Evolutionary conservation across 2,329 filamentous ascomycete species (phyloP), one percentile per base, ranked within the genome.

Genomic region (Colletotrichum zoysiae): DNA sequence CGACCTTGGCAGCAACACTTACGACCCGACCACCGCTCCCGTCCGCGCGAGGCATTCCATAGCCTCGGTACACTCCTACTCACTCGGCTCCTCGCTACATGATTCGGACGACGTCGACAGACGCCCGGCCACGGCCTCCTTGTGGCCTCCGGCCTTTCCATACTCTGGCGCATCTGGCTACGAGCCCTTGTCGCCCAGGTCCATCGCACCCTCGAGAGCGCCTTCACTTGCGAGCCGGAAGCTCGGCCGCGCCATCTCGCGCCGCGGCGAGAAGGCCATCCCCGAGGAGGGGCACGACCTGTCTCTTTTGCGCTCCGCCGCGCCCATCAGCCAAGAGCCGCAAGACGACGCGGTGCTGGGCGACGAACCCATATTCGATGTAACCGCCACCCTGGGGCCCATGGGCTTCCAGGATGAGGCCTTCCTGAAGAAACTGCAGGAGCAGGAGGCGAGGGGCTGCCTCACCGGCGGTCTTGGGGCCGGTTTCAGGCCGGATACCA

Each of bases 381-480:
- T 88, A 20, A 83, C 83, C 11, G 83, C 82, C 46, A 82, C 82
- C 6, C 78, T 86, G 7, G 85, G 87, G 0, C 86, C 86, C 2
- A 79, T 82, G 73, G 82, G 81, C 3, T 74, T 79, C 1, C 67
- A 86, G 53, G 84, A 87, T 61, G 78, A 82, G 8, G 82, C 78
- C 6, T 87, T 87, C 61, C 73, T 86, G 51, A 82, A 78, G 71
- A 80, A 80, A 2, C 75, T 87, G 18, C 86, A 88, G 75, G 81
- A 84, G 51, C 84, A 88, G 73, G 89, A 91, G 76, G 85, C 87
- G 2, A 83, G 80, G 9, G 89, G 88, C 2, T 83, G 81, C 46
- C 79, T 91, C 35, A 90, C 88, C 0, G 87, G 88, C n/a, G 89
- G 89, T 0, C 75, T 91, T 14, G 89, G 89, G 1, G 79, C 81